Evolutionary conservation across 495 filamentous ascomycete genomes (phyloP), one percentile per base, ranked within the genome.

Genomic region (Penicillium maclennaniae): DNA sequence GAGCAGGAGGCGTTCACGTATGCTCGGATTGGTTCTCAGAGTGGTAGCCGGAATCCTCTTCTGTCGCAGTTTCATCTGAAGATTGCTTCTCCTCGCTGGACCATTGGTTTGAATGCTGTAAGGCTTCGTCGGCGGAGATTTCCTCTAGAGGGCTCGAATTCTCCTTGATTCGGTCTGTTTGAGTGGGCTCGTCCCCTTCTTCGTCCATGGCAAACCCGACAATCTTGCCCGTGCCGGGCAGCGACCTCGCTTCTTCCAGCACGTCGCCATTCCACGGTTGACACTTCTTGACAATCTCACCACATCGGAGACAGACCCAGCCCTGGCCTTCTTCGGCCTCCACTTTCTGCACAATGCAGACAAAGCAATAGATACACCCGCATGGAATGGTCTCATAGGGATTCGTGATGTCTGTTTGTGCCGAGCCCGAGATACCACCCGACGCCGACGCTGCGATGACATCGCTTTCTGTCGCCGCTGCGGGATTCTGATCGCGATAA

Each of bases 291-390:
- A 95, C 81, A 36, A 87, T 45, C 58, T 88, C 87, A 1, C 91
- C 91, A 63, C 93, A 99, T 20, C 95, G 81, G 21, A 99, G 74
- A 72, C 93, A 99, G n/a, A 80, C 71, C 92, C 92, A 99, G 4
- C 92, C 93, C 58, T 97, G 92, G 7, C 92, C 93, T 59, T 97
- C 93, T 69, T 97, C 95, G 3, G 84, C 83, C 64, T 96, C 93
- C 9, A 99, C 70, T 51, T 88, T 83, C 37, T 89, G 87, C 4
- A 92, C 90, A n/a, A 97, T 69, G 68, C 93, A 99, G n/a, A 95
- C 88, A 60, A 92, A 98, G 68, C 93, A 98, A 71, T 97, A 97
- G 41, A 96, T 77, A 67, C 91, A 95, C 0, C 90, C 89, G 64
- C 93, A 98, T 3, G 91, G 87, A 17, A 95, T 81, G 0, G 90